Base-by-base conservation (phyloP, 805 yeast species). In the Yarrowia sp. region DNA sequence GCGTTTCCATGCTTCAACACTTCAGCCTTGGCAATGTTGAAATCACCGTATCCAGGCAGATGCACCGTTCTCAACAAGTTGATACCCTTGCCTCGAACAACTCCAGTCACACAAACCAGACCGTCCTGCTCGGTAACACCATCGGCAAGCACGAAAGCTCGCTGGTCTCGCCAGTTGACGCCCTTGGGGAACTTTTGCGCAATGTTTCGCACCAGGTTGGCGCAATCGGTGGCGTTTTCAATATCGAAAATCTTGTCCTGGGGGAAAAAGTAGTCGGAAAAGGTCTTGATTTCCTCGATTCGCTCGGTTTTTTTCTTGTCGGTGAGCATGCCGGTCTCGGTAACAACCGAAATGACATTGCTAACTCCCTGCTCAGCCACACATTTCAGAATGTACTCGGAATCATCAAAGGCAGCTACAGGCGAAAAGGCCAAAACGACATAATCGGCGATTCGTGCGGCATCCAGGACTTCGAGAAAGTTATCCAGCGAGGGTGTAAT, bases 331-430 rank as follows among this genome's bases (percentile, higher is more conserved):
- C 47, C 33, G 8, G 15, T 28, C 31, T 61, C 47, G 9, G 45
- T 48, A 8, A 70, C 63, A 31, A 71, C 68, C 4, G 72, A 64
- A n/a, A 68, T 44, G 1, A 86, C 86, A 4, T 91, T 84, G 0
- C 96, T 87, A 13, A 92, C 88, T 80, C 98, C 98, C 78, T 96
- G 99, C 13, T 92, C 83, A 72, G 90, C 91, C 39, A 92, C 82
- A 1, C 97, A 90, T 76, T 98, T 85, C 65, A 95, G 80, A 33
- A 92, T 85, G 71, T 90, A 92, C 77, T 95, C 99, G 57, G 98
- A 98, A 70, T 85, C 83, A 43, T 81, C 82, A 69, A 88, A 92
- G 77, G 95, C 98, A 57, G 86, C 83, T 17, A 84, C 79, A 8
- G 97, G 96, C 65, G 97, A 90, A 45, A 95, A 78, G n/a, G 92